These are phyloP conservation scores for Amylostereum areolatum DNA, from an alignment of 1,284 basidiomycete species.

Conservation along the genomic window DNA sequence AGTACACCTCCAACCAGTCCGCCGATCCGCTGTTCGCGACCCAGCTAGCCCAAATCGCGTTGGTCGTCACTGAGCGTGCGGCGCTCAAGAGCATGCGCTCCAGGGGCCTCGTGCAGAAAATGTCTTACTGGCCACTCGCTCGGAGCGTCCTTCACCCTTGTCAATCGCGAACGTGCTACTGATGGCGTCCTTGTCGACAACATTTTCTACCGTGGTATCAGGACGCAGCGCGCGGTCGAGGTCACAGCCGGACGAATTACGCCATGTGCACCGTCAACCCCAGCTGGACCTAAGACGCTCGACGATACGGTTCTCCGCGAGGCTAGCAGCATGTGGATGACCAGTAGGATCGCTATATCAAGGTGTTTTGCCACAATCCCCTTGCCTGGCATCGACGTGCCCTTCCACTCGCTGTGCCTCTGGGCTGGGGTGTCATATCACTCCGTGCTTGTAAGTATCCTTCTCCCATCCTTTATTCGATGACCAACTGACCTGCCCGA, in stretches of 20 bases:
- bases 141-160: conserved; percentile 96
- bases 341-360: too few relatives aligned
- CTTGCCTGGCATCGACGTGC: conserved; percentile 95
- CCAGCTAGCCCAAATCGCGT: conserved; percentile 96
- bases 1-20: conserved; percentile 97
- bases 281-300: not conserved
- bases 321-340: too few relatives aligned
- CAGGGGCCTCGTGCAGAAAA: too few relatives aligned
- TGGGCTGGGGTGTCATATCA: conserved; percentile 99
- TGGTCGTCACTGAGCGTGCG: conserved; percentile 96
- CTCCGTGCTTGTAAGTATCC: conserved; percentile 80
- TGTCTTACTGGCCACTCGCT: conserved; percentile 99
- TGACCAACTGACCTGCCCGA: conserved; percentile 14
- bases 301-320: not conserved
- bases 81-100: conserved; percentile 98
- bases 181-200: conserved; percentile 94
- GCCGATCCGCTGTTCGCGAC: conserved; percentile 96
- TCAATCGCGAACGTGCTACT: conserved; percentile 95
- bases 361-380: conserved; percentile 96
- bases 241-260: not conserved
- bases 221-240: conserved; percentile 1
- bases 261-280: conserved; percentile 1
- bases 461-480: conserved; percentile 1
- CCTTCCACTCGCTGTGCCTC: conserved; percentile 97
- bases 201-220: conserved; percentile 71